These are phyloP conservation scores for Dictyostelium brefeldianum DNA, from an alignment of 78 protist genomes.

Conservation along the genomic window DNA sequence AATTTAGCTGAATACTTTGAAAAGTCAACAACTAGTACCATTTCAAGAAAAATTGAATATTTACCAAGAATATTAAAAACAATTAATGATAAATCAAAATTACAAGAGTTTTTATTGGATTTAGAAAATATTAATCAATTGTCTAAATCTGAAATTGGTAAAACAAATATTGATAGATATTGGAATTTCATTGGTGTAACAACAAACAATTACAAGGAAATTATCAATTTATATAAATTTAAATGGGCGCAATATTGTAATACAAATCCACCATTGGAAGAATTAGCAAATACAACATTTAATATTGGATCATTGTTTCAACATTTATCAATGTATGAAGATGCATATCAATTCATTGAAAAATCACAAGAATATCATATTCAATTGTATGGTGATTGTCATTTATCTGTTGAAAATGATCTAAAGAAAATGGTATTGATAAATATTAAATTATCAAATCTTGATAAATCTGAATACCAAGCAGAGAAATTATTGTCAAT, in stretches of 20 bases:
- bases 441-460: conserved; percentile 28
- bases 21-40: background rate
- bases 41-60: conserved; percentile 21
- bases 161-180: background rate
- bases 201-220: background rate
- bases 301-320: conserved; percentile 35
- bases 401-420: conserved; percentile 14
- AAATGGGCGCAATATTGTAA: background rate
- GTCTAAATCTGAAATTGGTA: conserved; percentile 3
- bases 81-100: conserved; percentile 2
- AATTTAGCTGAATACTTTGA: background rate
- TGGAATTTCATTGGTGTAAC: conserved; percentile 16
- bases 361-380: conserved; percentile 41
- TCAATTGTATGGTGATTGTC: conserved; percentile 47
- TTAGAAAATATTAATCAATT: background rate
- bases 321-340: conserved; percentile 55
- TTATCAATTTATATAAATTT: background rate
- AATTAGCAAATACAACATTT: background rate
- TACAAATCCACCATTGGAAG: conserved; percentile 51
- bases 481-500: conserved; percentile 38
- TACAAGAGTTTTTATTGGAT: conserved; percentile 25
- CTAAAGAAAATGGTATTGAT: background rate
- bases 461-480: conserved; percentile 19
- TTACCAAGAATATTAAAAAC: background rate
- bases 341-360: conserved; percentile 16